These are phyloP conservation scores for Wickerhamomyces chambardii DNA, from an alignment of 805 yeast species.

Conservation along the genomic window DNA sequence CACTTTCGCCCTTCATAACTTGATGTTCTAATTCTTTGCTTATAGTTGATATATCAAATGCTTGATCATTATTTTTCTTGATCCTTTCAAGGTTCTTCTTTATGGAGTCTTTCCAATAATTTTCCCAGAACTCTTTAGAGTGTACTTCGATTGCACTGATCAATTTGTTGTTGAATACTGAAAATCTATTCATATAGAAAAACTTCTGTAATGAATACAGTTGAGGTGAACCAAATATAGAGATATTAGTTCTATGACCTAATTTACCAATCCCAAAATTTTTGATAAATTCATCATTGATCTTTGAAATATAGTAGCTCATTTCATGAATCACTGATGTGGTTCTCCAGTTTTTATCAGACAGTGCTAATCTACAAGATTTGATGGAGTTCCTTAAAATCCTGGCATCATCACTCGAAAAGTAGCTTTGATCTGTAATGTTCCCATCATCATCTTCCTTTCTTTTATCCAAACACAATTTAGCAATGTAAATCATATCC, in stretches of 20 bases:
- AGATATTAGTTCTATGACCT: slow-evolving; percentile 11
- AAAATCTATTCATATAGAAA: slow-evolving; percentile 42
- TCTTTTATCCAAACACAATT: slow-evolving; percentile 30
- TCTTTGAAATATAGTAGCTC: slow-evolving; percentile 40
- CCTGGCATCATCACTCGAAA: slow-evolving; percentile 26
- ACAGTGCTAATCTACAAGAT: slow-evolving; percentile 38
- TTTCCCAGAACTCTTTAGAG: slow-evolving; percentile 40
- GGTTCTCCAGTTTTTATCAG: slow-evolving; percentile 48
- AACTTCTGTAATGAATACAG: slow-evolving; percentile 40
- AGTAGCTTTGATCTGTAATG: too few relatives aligned
- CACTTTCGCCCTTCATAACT: background rate
- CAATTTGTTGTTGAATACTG: slow-evolving; percentile 11
- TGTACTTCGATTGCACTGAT: slow-evolving; percentile 21
- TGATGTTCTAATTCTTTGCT: slow-evolving; percentile 8
- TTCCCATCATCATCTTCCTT: slow-evolving; percentile 15
- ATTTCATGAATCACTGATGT: slow-evolving; percentile 56
- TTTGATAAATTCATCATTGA: slow-evolving; percentile 31
- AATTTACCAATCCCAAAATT: slow-evolving; percentile 35
- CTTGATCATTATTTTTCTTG: slow-evolving; percentile 26
- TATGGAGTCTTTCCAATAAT: slow-evolving; percentile 38
- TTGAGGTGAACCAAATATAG: slow-evolving; percentile 56
- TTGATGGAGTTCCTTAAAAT: slow-evolving; percentile 35
- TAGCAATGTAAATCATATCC: slow-evolving; percentile 38
- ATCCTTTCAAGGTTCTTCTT: slow-evolving; percentile 27
- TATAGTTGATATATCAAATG: slow-evolving; percentile 19